These are phyloP conservation scores for Haplosporangium gracile DNA, from an alignment of 192 early-diverging fungal species.

Conservation along the genomic window DNA sequence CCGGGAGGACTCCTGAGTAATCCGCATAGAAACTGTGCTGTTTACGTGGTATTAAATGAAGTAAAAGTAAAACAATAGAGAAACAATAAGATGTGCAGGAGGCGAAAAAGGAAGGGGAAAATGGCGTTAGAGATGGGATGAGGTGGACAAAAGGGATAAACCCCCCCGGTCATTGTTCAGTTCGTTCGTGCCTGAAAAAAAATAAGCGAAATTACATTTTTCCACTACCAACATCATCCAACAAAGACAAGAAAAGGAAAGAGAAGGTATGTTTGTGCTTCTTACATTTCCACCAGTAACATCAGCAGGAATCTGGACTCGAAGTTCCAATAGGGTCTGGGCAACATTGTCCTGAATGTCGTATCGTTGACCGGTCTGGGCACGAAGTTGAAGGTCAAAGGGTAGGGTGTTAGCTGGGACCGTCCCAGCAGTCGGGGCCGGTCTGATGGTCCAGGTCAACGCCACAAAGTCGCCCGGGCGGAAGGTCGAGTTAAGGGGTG, in stretches of 20 bases:
- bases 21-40: conserved; percentile 42
- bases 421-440: background rate
- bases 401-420: background rate
- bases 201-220: background rate
- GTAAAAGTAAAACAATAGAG: background rate
- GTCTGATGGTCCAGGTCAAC: conserved; percentile 4
- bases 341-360: background rate
- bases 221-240: background rate
- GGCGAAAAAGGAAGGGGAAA: background rate
- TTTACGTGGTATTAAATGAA: background rate
- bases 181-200: background rate
- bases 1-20: background rate
- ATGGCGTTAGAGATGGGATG: no score
- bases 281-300: conserved; percentile 48
- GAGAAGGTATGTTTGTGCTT: background rate
- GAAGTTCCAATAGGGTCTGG: background rate
- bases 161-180: no score
- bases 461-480: conserved; percentile 10
- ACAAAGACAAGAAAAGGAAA: background rate
- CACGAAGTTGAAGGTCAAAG: conserved; percentile 22
- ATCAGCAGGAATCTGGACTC: conserved; percentile 5
- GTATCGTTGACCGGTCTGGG: conserved; percentile 22
- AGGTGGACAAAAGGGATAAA: background rate
- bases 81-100: background rate
- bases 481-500: background rate